phyloP scores from a whole-genome alignment of 2,329 filamentous ascomycete genomes.

The Sclerotiophoma versabilis region DNA sequence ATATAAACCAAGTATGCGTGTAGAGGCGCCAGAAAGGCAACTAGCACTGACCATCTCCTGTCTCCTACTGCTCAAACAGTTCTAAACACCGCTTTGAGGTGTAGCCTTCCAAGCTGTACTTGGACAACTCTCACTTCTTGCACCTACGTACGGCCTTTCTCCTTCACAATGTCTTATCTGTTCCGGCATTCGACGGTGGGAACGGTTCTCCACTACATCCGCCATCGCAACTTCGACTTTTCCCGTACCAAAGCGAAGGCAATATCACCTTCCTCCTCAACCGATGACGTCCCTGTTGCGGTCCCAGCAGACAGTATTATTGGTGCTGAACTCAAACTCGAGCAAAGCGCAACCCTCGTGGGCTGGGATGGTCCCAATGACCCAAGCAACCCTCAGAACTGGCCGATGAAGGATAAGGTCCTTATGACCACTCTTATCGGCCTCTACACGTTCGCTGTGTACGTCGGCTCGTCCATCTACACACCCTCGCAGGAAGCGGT shows the following conservation, averaged over 20 bases:
- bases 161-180: slow-evolving; percentile 29
- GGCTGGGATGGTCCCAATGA: slow-evolving; percentile 50
- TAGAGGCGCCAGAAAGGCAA: slow-evolving; percentile 15
- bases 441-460: slow-evolving; percentile 67
- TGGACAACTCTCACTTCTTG: neutral
- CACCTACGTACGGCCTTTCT: too few species aligned
- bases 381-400: slow-evolving; percentile 48
- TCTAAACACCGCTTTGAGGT: neutral
- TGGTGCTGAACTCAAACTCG: slow-evolving; percentile 27
- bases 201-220: slow-evolving; percentile 26
- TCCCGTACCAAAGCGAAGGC: slow-evolving; percentile 22
- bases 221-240: slow-evolving; percentile 32
- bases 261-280: slow-evolving; percentile 27
- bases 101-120: neutral
- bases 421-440: slow-evolving; percentile 46
- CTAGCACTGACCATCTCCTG: neutral
- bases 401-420: slow-evolving; percentile 40
- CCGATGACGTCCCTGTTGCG: slow-evolving; percentile 25
- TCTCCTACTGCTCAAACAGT: neutral
- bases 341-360: slow-evolving; percentile 41
- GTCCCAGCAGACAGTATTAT: slow-evolving; percentile 20
- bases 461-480: slow-evolving; percentile 61
- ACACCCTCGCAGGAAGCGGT: slow-evolving; percentile 53
- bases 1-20: slow-evolving; percentile 7
- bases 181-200: slow-evolving; percentile 30